These are phyloP conservation scores for Lepidium didymum DNA, from an alignment of 345 rosid genomes.

Conservation along the genomic window DNA sequence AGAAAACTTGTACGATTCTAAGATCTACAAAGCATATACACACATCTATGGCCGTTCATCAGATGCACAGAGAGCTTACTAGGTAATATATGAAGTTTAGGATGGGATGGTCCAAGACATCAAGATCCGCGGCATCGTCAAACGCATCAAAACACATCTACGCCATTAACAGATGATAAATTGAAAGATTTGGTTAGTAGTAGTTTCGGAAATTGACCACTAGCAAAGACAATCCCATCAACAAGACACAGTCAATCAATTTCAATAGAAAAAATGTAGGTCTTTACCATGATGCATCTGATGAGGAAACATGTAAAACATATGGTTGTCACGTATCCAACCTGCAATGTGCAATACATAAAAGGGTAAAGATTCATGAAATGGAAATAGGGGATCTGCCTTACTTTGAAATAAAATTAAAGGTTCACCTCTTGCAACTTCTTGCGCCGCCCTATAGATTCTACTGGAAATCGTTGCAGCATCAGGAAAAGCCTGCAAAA, in stretches of 20 bases:
- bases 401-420: neutral
- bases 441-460: constrained; percentile 78
- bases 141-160: constrained; percentile 44
- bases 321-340: constrained; percentile 63
- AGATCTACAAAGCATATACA: neutral
- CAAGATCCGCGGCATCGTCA: constrained; percentile 46
- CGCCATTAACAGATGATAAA: neutral
- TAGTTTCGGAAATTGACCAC: neutral
- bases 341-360: constrained; percentile 37
- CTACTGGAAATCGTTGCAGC: constrained; percentile 81
- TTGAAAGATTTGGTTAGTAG: constrained; percentile 6
- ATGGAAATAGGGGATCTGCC: neutral
- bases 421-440: constrained; percentile 71
- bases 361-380: neutral
- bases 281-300: constrained; percentile 60
- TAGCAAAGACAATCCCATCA: neutral
- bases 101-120: constrained; percentile 63
- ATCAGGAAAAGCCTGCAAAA: constrained; percentile 54
- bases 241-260: neutral
- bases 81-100: constrained; percentile 58
- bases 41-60: neutral
- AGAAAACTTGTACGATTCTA: neutral
- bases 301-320: constrained; percentile 74
- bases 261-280: neutral
- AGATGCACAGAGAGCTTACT: constrained; percentile 31